Evolutionary conservation across 768 basidiomycete species (phyloP).

Genomic region (Auricularia auricula-judae): DNA sequence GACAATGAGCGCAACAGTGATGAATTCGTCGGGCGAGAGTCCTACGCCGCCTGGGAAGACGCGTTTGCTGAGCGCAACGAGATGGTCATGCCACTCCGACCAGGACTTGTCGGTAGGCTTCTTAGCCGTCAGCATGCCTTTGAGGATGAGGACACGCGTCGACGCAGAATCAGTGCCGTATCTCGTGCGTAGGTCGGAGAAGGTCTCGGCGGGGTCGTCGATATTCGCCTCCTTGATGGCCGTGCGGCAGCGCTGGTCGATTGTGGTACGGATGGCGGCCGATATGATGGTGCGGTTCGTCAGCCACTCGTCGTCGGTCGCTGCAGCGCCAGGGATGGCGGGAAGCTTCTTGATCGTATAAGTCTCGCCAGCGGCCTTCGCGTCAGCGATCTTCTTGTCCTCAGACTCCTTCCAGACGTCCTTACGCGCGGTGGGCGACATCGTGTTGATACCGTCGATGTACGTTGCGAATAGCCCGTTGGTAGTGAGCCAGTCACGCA

Average conservation of each 20-base stretch:
- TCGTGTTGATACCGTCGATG: no score
- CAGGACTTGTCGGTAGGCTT: not conserved
- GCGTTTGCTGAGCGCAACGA: not conserved
- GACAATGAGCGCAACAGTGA: not conserved
- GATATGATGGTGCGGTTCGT: not conserved
- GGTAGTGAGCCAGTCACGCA: no score
- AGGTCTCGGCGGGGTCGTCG: not conserved
- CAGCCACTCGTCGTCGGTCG: not conserved
- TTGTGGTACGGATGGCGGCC: not conserved
- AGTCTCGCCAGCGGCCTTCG: no score
- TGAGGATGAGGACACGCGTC: not conserved
- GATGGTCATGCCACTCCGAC: not conserved
- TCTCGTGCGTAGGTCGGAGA: not conserved
- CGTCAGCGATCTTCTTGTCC: no score
- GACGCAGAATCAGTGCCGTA: not conserved
- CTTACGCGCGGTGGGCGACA: no score
- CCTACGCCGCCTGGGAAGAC: not conserved
- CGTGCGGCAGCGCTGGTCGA: not conserved
- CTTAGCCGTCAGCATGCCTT: not conserved
- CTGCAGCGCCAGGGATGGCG: no score
- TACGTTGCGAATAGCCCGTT: no score
- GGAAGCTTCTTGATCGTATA: no score
- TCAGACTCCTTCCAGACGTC: no score
- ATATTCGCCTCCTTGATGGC: not conserved
- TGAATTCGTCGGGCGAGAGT: not conserved